phyloP scores from a whole-genome alignment of 148 eudicot species.

The Heliamphora exappendiculata region DNA sequence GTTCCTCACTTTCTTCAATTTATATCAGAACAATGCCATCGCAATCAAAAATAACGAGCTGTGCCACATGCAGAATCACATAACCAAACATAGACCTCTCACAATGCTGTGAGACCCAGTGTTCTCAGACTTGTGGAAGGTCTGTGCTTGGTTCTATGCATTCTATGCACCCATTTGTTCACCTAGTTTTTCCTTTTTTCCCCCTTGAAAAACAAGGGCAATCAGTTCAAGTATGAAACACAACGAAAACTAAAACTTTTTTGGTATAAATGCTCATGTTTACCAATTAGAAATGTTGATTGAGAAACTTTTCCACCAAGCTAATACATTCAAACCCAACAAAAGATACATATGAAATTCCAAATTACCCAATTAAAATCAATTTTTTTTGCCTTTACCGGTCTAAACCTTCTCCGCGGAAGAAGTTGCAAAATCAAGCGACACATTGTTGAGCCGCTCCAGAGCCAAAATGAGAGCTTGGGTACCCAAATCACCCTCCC shows the following conservation, averaged over 20 bases:
- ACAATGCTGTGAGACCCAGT: too few relatives aligned
- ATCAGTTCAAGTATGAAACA: not conserved
- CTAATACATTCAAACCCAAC: not conserved
- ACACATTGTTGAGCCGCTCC: constrained; percentile 75
- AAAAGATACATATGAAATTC: not conserved
- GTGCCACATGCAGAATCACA: too few relatives aligned
- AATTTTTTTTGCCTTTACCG: not conserved
- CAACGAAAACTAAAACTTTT: not conserved
- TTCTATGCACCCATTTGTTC: too few relatives aligned
- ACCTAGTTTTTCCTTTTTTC: too few relatives aligned
- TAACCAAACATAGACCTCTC: too few relatives aligned
- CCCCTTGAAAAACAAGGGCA: not conserved
- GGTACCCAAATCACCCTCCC: constrained; percentile 83
- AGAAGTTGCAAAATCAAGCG: constrained; percentile 24
- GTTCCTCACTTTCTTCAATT: not conserved
- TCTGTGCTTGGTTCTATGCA: too few relatives aligned
- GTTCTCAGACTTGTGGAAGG: too few relatives aligned
- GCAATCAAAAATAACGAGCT: not conserved
- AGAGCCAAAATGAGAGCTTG: constrained; percentile 81
- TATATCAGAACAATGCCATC: not conserved
- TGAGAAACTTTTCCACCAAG: not conserved
- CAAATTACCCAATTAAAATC: not conserved
- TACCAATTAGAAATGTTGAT: not conserved
- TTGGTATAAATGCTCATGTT: not conserved
- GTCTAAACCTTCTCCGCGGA: not conserved